Evolutionary conservation across 2,329 filamentous ascomycete species (phyloP).

Genomic region (Cladophialophora immunda): DNA sequence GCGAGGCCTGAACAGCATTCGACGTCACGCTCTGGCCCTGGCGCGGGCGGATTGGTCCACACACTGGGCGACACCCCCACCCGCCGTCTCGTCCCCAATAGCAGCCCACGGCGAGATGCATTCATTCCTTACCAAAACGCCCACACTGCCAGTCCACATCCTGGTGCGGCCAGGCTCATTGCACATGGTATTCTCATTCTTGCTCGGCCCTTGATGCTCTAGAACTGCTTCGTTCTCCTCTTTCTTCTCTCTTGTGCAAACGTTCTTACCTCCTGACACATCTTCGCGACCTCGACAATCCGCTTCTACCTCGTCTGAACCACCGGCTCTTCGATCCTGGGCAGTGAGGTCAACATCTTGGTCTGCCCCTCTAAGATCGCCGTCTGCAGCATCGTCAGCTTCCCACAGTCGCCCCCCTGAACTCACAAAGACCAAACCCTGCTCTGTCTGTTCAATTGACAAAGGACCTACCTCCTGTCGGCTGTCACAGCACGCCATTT

Average conservation of each 20-base stretch:
- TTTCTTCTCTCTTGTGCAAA: conserved; percentile 7
- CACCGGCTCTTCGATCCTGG: conserved; percentile 18
- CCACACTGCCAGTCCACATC: conserved; percentile 7
- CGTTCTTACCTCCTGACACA: neutral
- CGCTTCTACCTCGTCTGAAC: neutral
- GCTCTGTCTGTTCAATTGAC: conserved; percentile 11
- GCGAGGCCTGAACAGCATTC: neutral
- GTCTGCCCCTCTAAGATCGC: conserved; percentile 11
- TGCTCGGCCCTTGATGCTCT: conserved; percentile 6
- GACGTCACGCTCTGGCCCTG: conserved; percentile 17
- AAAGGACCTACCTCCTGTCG: conserved; percentile 15
- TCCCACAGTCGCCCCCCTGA: conserved; percentile 1
- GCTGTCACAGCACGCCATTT: conserved; percentile 23
- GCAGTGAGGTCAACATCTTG: conserved; percentile 20
- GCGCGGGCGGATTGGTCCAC: neutral
- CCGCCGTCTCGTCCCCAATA: neutral
- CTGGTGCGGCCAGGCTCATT: neutral
- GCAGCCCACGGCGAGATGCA: conserved; percentile 1
- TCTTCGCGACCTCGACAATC: neutral
- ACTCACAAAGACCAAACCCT: conserved; percentile 10
- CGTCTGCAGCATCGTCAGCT: conserved; percentile 4
- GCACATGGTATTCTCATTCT: conserved; percentile 7
- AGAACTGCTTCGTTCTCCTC: conserved; percentile 14
- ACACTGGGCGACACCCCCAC: neutral
- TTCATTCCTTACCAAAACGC: conserved; percentile 11